phyloP scores from a whole-genome alignment of 2,329 filamentous ascomycete species.

The Colletotrichum euphorbiae region DNA sequence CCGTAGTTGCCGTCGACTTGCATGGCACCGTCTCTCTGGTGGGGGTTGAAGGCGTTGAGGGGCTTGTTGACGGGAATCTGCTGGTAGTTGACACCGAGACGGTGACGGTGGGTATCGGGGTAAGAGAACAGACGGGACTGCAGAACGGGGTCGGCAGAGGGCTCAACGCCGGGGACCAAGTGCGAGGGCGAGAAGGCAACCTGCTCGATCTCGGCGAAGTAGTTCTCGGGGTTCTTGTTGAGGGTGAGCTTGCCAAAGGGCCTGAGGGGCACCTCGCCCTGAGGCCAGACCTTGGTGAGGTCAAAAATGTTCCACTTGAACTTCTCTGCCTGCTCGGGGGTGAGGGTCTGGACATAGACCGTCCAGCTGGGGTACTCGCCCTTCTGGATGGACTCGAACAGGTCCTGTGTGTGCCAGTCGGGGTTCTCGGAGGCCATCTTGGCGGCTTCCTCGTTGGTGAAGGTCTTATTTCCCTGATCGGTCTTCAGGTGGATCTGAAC shows the following conservation, averaged over 20 bases:
- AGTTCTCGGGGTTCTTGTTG: conserved; percentile 74
- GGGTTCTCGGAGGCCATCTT: conserved; percentile 68
- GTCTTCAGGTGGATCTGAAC: conserved; percentile 74
- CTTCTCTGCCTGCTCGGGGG: conserved; percentile 70
- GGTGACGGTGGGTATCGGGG: conserved; percentile 72
- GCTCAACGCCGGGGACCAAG: conserved; percentile 72
- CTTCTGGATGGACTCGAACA: conserved; percentile 71
- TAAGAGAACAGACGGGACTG: conserved; percentile 72
- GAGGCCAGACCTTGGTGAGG: conserved; percentile 77
- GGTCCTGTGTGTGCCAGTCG: conserved; percentile 72
- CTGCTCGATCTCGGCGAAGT: conserved; percentile 78
- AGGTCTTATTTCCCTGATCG: conserved; percentile 70
- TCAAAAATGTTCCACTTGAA: conserved; percentile 75
- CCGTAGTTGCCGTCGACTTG: conserved; percentile 74
- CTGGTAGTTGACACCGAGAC: conserved; percentile 72
- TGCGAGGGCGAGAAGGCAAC: conserved; percentile 73
- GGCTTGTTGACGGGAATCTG: conserved; percentile 73
- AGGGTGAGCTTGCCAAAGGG: conserved; percentile 72
- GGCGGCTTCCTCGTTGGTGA: conserved; percentile 67
- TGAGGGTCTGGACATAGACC: conserved; percentile 72
- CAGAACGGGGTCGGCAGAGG: conserved; percentile 71
- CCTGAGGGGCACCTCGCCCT: conserved; percentile 69
- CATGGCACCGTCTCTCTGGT: conserved; percentile 80
- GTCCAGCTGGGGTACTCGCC: conserved; percentile 74
- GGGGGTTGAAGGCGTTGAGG: conserved; percentile 70